A percentile compares a stretch with the other conserved stretches of the same genome.
Evolutionary conservation across 2,329 filamentous ascomycete genomes (phyloP).

Genomic region (Botrytis byssoidea): DNA sequence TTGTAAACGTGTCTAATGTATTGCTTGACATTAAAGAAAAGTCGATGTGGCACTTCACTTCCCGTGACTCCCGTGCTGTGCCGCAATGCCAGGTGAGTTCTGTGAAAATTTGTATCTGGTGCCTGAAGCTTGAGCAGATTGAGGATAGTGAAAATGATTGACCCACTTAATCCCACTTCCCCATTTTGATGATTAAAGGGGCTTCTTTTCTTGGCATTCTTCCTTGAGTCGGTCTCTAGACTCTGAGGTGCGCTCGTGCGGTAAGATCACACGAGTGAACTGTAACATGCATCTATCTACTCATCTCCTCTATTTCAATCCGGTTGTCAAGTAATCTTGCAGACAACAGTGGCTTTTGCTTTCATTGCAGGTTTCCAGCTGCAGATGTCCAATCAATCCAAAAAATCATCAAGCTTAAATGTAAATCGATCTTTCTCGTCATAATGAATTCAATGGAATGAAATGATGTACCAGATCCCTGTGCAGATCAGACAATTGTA

Average conservation of each 20-base stretch:
- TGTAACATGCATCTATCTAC: background rate
- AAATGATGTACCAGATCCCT: background rate
- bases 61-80: background rate
- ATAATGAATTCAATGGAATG: background rate
- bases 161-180: background rate
- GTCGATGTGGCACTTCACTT: background rate
- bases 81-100: background rate
- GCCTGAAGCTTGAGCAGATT: constrained; percentile 6
- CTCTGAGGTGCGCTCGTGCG: background rate
- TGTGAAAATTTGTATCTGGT: background rate
- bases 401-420: background rate
- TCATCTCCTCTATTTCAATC: background rate
- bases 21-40: background rate
- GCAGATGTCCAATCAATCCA: background rate
- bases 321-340: background rate
- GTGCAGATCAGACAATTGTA: background rate
- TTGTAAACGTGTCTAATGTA: background rate
- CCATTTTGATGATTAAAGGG: background rate
- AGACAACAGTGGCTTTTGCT: background rate
- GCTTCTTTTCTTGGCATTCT: background rate
- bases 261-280: background rate
- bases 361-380: background rate
- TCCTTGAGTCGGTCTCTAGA: background rate
- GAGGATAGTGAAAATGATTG: background rate
- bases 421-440: background rate